These are phyloP conservation scores for Musa itinerans DNA, from an alignment of 176 grass and related monocot genomes.

Conservation along the genomic window DNA sequence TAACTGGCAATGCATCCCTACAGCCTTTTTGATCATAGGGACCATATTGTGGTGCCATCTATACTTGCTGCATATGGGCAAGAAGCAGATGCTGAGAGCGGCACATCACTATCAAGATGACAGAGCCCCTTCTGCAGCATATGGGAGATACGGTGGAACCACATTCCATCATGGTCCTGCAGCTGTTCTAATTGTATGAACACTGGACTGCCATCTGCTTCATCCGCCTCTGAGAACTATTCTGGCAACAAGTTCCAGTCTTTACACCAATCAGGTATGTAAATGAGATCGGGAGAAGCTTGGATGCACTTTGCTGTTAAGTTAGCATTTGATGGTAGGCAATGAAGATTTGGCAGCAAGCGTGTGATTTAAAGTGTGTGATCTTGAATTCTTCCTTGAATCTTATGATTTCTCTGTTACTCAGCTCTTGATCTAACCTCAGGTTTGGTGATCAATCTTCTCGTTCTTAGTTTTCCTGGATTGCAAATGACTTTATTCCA, in stretches of 20 bases:
- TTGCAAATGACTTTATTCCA: too few relatives aligned
- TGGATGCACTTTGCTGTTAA: too few relatives aligned
- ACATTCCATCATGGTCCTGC: conserved; percentile 1
- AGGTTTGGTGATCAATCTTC: too few relatives aligned
- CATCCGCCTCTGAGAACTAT: conserved; percentile 33
- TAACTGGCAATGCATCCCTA: conserved; percentile 31
- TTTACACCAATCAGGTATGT: conserved; percentile 32
- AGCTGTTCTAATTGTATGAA: conserved; percentile 18
- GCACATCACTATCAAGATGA: conserved; percentile 33
- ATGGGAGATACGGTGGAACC: conserved; percentile 13
- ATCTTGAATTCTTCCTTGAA: too few relatives aligned
- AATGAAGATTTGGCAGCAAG: not conserved
- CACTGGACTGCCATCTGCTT: conserved; percentile 17
- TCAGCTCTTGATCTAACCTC: too few relatives aligned
- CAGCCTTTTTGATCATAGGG: conserved; percentile 27
- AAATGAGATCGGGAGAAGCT: not conserved
- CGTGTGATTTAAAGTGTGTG: too few relatives aligned
- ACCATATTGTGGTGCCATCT: conserved; percentile 20
- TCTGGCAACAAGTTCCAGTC: conserved; percentile 28
- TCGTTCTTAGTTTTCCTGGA: too few relatives aligned
- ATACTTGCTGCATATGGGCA: conserved; percentile 26
- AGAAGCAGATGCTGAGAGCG: conserved; percentile 19
- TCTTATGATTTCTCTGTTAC: too few relatives aligned
- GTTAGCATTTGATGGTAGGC: not conserved
- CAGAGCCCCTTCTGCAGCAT: conserved; percentile 25